These are phyloP conservation scores for Cyclostephanos tholiformis DNA, from an alignment of 108 stramenopile genomes.

Conservation along the genomic window DNA sequence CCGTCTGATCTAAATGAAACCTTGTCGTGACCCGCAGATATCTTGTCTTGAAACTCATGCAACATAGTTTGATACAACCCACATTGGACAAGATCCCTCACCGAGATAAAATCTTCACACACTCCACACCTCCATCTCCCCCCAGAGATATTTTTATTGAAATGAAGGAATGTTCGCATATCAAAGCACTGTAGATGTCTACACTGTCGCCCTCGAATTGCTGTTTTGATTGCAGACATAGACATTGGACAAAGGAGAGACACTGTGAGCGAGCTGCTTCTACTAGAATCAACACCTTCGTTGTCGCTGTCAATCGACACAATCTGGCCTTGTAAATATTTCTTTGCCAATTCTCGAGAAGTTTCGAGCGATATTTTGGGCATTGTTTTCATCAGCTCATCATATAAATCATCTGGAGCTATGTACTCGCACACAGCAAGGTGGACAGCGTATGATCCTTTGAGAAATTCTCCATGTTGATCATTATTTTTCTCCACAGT, in stretches of 20 bases:
- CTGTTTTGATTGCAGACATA: slow-evolving; percentile 55
- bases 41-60: slow-evolving; percentile 21
- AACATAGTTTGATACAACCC: slow-evolving; percentile 44
- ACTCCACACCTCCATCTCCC: slow-evolving; percentile 71
- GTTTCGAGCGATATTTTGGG: slow-evolving; percentile 25
- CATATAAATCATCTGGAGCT: slow-evolving; percentile 40
- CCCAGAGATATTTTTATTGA: slow-evolving; percentile 54
- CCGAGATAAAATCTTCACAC: slow-evolving; percentile 49
- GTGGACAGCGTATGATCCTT: slow-evolving; percentile 51
- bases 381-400: slow-evolving; percentile 26
- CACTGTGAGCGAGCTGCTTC: slow-evolving; percentile 43
- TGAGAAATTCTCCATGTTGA: neutral
- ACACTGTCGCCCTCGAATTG: slow-evolving; percentile 55
- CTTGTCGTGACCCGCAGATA: slow-evolving; percentile 34
- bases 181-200: slow-evolving; percentile 63
- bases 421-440: slow-evolving; percentile 60
- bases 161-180: slow-evolving; percentile 54
- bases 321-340: slow-evolving; percentile 38
- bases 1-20: slow-evolving; percentile 7
- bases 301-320: slow-evolving; percentile 32
- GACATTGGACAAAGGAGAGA: slow-evolving; percentile 58
- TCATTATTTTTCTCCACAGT: neutral
- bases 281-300: slow-evolving; percentile 49
- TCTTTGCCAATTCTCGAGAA: slow-evolving; percentile 37
- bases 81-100: slow-evolving; percentile 40